Base-by-base conservation (phyloP, 192 early-diverging fungal species). In the Entomortierella beljakovae region DNA sequence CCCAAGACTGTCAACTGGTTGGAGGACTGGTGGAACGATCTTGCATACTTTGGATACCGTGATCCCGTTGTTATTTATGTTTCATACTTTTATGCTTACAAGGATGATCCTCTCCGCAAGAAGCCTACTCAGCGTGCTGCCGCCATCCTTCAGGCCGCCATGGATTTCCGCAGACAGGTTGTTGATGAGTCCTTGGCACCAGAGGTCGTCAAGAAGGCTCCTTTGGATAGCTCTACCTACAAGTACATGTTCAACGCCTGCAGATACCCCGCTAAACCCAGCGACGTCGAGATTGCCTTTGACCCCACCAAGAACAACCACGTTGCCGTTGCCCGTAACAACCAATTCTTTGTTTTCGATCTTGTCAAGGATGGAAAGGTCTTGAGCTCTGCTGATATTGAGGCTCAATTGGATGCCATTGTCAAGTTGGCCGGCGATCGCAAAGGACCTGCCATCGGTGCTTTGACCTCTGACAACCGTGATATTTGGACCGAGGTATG, bases 1-100 rank as follows among this genome's bases (percentile, higher is more conserved):
- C 89, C 92, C 26, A 89, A 88, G 51, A 86, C 90, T 46, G 88
- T 88, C 37, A 95, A 94, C 86, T 99, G 96, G 92, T 86, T 97
- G 51, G 94, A 92, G 80, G 95, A 96, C 77, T 99, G 98, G 98
- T 99, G 98, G 98, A 94, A 94, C 77, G 95, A 96, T 58, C 87
- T 93, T 51, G 94, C 95, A 60, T 99, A 99, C 85, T 89, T 93
- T 83, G 93, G 89, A 23, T 98, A 98, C 87, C 91, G 97, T 61
- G 98, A 99, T 74, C 94, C 97, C n/a, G 94, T 97, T 28, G 94
- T 95, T 48, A 88, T 97, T 69, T 93, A 94, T 74, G 97, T 99
- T 61, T 95, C 92, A 70, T 99, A 99, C 89, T 99, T 98, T 80
- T 99, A 93, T 84, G 87, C 90, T 51, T 97, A 94, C 84, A 91